Evolutionary conservation across 1,139 yeast genomes (phyloP).

Genomic region (Yamadazyma conglobata): DNA sequence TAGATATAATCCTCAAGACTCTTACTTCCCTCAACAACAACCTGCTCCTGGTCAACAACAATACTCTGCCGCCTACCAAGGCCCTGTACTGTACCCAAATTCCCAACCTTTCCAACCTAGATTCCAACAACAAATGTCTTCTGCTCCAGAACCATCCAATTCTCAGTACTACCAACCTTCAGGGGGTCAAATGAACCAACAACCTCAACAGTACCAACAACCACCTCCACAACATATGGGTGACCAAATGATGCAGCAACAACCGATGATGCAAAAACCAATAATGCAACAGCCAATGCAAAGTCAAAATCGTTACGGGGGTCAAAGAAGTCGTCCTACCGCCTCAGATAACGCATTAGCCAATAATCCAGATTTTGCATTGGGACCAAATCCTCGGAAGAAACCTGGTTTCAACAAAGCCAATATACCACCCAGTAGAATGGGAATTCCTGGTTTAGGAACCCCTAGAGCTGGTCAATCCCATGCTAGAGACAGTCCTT

Average conservation of each 20-base stretch:
- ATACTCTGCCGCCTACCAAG: constrained; percentile 13
- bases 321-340: constrained; percentile 22
- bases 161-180: constrained; percentile 10
- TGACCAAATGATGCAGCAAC: constrained; percentile 5
- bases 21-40: constrained; percentile 7
- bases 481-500: constrained; percentile 14
- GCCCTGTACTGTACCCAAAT: constrained; percentile 16
- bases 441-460: constrained; percentile 12
- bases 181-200: constrained; percentile 9
- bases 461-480: constrained; percentile 10
- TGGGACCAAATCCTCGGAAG: constrained; percentile 25
- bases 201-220: constrained; percentile 14
- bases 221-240: too few relatives aligned
- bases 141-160: constrained; percentile 1
- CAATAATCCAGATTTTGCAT: constrained; percentile 51
- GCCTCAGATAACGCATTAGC: constrained; percentile 48
- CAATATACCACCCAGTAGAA: constrained; percentile 11
- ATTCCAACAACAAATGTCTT: constrained; percentile 12
- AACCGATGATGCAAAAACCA: constrained; percentile 1
- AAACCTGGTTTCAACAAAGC: constrained; percentile 15
- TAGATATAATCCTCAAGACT: constrained; percentile 28
- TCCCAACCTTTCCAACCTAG: constrained; percentile 16
- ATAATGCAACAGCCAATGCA: constrained; percentile 2
- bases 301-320: constrained; percentile 11
- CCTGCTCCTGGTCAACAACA: constrained; percentile 10